phyloP scores from a whole-genome alignment of 2,329 filamentous ascomycete genomes.

The Colletotrichum sp. region DNA sequence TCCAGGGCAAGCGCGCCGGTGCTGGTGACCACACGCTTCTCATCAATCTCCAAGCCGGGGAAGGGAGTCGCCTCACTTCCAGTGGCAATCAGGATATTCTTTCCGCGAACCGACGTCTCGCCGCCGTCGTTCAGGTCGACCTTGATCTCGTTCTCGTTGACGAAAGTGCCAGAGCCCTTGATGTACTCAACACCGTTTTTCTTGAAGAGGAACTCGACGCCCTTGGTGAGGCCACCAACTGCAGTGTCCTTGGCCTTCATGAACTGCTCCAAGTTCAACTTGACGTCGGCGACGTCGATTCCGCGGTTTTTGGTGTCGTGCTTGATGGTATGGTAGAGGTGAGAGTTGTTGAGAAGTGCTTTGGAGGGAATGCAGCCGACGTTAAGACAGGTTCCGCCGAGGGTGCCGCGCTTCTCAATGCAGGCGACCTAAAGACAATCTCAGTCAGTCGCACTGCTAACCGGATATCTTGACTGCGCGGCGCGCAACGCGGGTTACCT shows the following conservation, averaged over 20 bases:
- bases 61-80: slow-evolving; percentile 96
- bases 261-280: slow-evolving; percentile 92
- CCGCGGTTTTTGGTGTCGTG: slow-evolving; percentile 97
- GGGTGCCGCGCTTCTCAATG: slow-evolving; percentile 95
- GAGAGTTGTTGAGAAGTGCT: slow-evolving; percentile 99
- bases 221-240: slow-evolving; percentile 88
- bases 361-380: slow-evolving; percentile 99
- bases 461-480: not conserved
- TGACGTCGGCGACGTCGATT: slow-evolving; percentile 96
- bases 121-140: slow-evolving; percentile 90
- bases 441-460: not conserved
- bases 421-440: slow-evolving; percentile 75
- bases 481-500: slow-evolving; percentile 61
- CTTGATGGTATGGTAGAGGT: slow-evolving; percentile 95
- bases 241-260: slow-evolving; percentile 99
- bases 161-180: slow-evolving; percentile 89
- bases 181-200: slow-evolving; percentile 99
- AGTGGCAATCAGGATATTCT: slow-evolving; percentile 98
- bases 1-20: slow-evolving; percentile 90
- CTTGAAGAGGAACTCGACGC: slow-evolving; percentile 97
- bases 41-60: slow-evolving; percentile 93
- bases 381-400: slow-evolving; percentile 97
- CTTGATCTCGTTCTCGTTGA: slow-evolving; percentile 89
- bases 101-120: slow-evolving; percentile 83
- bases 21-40: slow-evolving; percentile 96